Percentiles rank a stretch among this genome's conserved stretches.
Conservation (phyloP, 164 flowering plant species). For the Akebia trifoliata region DNA sequence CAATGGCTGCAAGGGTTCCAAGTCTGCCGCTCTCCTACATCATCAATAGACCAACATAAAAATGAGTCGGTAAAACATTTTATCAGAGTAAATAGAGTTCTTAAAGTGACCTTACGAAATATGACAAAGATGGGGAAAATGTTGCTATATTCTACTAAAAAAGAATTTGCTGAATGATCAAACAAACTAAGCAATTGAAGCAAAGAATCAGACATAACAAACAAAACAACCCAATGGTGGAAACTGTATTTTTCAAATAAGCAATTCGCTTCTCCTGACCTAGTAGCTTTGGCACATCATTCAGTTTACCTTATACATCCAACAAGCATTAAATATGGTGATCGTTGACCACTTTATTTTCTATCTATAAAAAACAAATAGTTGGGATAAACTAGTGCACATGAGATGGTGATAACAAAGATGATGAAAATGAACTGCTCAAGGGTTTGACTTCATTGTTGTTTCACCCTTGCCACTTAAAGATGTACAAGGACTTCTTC, state of each 20-base stretch:
- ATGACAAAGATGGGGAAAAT: background rate
- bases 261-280: background rate
- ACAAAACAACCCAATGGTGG: background rate
- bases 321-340: no score
- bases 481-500: no score
- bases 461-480: no score
- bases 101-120: background rate
- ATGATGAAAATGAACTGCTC: no score
- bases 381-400: no score
- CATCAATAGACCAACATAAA: background rate
- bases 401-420: no score
- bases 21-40: constrained; percentile 61
- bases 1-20: constrained; percentile 90
- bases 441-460: no score
- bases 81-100: background rate
- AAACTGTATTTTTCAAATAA: background rate
- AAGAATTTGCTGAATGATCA: background rate
- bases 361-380: no score
- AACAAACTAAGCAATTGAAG: background rate
- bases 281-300: background rate
- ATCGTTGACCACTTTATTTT: no score
- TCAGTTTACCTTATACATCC: background rate
- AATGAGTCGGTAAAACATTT: background rate
- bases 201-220: background rate
- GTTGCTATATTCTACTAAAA: background rate